A percentile compares a stretch with the other conserved stretches of the same genome.
Evolutionary conservation across 345 rosid species (phyloP).

Genomic region (Ailanthus altissimus): DNA sequence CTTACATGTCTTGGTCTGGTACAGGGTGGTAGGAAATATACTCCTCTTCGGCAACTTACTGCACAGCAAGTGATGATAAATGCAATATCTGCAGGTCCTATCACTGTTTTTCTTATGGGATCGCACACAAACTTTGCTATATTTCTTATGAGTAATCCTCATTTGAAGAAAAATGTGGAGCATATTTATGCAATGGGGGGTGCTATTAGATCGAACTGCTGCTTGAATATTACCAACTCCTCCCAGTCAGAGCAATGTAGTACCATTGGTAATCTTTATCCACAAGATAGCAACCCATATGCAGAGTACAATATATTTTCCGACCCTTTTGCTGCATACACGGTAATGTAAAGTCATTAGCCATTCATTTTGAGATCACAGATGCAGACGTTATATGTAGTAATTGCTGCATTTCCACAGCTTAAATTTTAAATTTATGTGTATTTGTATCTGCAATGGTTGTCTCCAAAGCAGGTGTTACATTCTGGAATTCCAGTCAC

Average conservation of each 20-base stretch:
- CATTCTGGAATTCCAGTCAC: conserved; percentile 89
- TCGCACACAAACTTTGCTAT: conserved; percentile 27
- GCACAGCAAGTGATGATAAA: conserved; percentile 26
- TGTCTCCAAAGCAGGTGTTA: conserved; percentile 51
- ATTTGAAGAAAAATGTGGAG: conserved; percentile 31
- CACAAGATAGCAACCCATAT: conserved; percentile 24
- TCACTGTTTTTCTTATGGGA: conserved; percentile 23
- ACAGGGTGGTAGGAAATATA: conserved; percentile 29
- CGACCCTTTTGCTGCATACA: conserved; percentile 34
- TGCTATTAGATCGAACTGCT: conserved; percentile 14
- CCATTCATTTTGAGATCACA: background rate
- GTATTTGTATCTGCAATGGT: background rate
- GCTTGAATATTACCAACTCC: background rate
- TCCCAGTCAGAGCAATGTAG: background rate
- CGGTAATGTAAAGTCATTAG: conserved; percentile 5
- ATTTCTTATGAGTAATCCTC: conserved; percentile 32
- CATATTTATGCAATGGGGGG: conserved; percentile 37
- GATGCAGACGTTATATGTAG: background rate
- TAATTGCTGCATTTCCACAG: background rate
- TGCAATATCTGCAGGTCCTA: conserved; percentile 28
- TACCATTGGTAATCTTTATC: conserved; percentile 15
- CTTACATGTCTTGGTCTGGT: background rate
- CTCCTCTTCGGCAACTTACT: conserved; percentile 30
- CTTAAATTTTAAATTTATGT: background rate
- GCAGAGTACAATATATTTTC: conserved; percentile 32